phyloP scores from a whole-genome alignment of 495 filamentous ascomycete species.

The Entonaema liquescens region DNA sequence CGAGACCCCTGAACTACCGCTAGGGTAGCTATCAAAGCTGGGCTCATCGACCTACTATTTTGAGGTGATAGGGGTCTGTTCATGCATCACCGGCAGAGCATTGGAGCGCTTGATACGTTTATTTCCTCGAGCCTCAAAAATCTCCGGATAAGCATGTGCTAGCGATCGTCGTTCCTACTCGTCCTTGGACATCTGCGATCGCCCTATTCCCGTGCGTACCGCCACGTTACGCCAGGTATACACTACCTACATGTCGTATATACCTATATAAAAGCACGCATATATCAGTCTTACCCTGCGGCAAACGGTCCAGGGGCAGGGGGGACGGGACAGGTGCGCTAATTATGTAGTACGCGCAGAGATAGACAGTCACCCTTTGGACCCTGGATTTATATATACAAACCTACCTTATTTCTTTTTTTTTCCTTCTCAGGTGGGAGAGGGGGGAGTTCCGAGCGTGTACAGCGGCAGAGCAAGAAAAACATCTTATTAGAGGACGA shows the following conservation, averaged over 20 bases:
- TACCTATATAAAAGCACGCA: not conserved
- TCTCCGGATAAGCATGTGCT: constrained; percentile 39
- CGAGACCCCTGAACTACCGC: constrained; percentile 19
- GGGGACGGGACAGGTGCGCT: constrained; percentile 18
- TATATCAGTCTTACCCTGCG: constrained; percentile 16
- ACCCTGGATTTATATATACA: constrained; percentile 8
- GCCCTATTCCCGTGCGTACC: constrained; percentile 14
- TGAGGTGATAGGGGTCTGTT: constrained; percentile 16
- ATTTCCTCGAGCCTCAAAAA: constrained; percentile 32
- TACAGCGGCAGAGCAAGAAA: constrained; percentile 30
- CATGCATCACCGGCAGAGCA: constrained; percentile 6
- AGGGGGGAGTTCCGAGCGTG: constrained; percentile 22
- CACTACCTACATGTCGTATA: not conserved
- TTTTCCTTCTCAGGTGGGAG: constrained; percentile 16
- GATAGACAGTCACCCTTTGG: constrained; percentile 18
- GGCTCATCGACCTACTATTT: constrained; percentile 20
- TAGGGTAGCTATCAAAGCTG: not conserved
- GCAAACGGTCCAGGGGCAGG: constrained; percentile 22
- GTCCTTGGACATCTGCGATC: constrained; percentile 49
- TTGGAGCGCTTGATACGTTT: constrained; percentile 7
- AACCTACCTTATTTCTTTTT: too few species aligned
- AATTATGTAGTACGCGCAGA: constrained; percentile 19
- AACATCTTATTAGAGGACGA: constrained; percentile 18
- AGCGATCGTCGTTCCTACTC: constrained; percentile 40
- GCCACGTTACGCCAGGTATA: constrained; percentile 9